Base-by-base conservation (phyloP, 1,139 yeast species). In the Geotrichum bryndzae region DNA sequence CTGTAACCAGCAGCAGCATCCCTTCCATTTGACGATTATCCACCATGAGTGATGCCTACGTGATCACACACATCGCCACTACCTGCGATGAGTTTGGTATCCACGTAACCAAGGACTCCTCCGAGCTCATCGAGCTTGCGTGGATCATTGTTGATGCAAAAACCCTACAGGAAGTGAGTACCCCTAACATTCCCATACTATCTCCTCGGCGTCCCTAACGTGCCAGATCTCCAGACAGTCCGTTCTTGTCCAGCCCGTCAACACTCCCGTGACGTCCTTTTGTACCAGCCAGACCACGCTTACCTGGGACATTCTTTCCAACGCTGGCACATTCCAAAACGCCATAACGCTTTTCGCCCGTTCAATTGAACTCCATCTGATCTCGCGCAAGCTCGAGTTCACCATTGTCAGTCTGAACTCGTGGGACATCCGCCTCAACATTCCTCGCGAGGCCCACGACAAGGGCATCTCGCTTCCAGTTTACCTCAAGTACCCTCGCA, bases 391-490 rank as follows among this genome's bases (percentile, higher is more conserved):
- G 6, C 74, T 76, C 58, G 86, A 84, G 50, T 87, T 90, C 71
- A 78, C 86, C 1, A 83, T 91, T 69, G 87, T 90, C 54, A 81
- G 91, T 0, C 78, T 84, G 66, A 85, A 85, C 69, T 79, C 86
- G 10, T 82, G 87, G 83, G 87, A 86, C 67, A 75, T 92, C 57
- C 80, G 92, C 65, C 92, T 90, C 45, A 90, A 88, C 68, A 74
- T 92, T 33, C 86, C 89, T 5, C 80, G 96, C 57, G 96, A 90
- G 72, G 90, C 96, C 10, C 79, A 90, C 52, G 96, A 90, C 72
- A 85, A 88, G 71, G 81, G 84, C 15, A 84, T 88, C 61, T 82
- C 79, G 2, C 79, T 92, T 64, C 97, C 97, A 0, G 78, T 82
- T 2, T 90, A 87, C 70, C 76, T 92, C 65, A 90, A 86, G 71